These are phyloP conservation scores for Debaryomyces prosopidis DNA, from an alignment of 805 yeast species.

Conservation along the genomic window DNA sequence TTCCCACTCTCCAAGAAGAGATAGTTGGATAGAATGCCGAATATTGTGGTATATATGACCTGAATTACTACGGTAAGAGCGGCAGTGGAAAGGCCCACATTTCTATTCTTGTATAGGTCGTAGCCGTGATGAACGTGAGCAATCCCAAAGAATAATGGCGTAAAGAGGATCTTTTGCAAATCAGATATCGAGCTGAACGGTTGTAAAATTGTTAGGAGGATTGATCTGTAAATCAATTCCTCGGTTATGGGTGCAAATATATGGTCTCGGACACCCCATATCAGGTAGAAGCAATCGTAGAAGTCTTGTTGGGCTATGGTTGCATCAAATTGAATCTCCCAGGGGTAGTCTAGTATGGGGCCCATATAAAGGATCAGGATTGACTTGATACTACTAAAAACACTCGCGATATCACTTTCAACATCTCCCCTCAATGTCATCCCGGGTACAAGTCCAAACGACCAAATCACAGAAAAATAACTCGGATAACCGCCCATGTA, in stretches of 20 bases:
- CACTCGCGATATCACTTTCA: conserved; percentile 12
- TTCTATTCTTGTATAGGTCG: conserved; percentile 36
- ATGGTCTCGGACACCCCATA: conserved; percentile 54
- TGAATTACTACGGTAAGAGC: conserved; percentile 51
- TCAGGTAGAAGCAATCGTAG: conserved; percentile 17
- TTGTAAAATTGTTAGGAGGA: conserved; percentile 26
- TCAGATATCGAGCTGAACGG: conserved; percentile 6
- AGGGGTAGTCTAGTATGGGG: conserved; percentile 41
- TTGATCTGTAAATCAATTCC: conserved; percentile 68
- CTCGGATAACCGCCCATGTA: conserved; percentile 6
- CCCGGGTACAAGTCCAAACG: conserved; percentile 40
- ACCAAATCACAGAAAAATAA: conserved; percentile 7
- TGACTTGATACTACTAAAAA: conserved; percentile 10
- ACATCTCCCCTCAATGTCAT: conserved; percentile 11
- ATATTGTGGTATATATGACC: conserved; percentile 61
- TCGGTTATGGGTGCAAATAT: conserved; percentile 77
- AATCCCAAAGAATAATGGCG: conserved; percentile 71
- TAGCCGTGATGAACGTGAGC: conserved; percentile 80
- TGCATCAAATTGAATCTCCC: conserved; percentile 12
- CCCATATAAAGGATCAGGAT: conserved; percentile 47
- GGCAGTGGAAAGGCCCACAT: conserved; percentile 20
- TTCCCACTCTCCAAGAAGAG: conserved; percentile 49
- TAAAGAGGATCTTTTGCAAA: conserved; percentile 14
- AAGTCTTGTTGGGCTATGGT: conserved; percentile 16
- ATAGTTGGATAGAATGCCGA: conserved; percentile 67